Percentiles rank a stretch among this genome's conserved stretches.
Conservation (phyloP, 2,329 filamentous ascomycete species). For the Beauveria rudraprayagi region DNA sequence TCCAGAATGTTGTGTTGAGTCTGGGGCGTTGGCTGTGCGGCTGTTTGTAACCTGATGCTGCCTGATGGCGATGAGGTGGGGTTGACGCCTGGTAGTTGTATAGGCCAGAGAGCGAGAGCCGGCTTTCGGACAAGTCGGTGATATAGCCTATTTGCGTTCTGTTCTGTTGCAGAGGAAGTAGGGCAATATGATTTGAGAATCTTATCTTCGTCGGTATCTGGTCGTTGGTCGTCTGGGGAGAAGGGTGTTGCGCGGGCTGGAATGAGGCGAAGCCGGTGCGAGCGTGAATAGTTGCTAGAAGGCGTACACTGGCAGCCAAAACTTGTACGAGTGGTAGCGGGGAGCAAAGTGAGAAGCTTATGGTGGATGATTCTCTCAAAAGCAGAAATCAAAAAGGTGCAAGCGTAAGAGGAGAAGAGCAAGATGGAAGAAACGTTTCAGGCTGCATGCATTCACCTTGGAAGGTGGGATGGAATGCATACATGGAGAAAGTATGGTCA, state of each 20-base stretch:
- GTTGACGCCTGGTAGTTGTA: background rate
- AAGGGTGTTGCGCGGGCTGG: background rate
- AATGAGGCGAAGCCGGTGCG: conserved; percentile 1
- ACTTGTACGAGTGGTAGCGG: background rate
- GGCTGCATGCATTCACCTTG: conserved; percentile 1
- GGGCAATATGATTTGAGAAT: background rate
- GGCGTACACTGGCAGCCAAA: background rate
- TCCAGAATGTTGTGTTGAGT: background rate
- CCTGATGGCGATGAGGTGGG: conserved; percentile 9
- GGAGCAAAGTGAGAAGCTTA: background rate
- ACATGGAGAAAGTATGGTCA: background rate
- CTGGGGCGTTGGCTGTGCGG: background rate
- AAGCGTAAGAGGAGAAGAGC: background rate
- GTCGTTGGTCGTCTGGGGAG: background rate
- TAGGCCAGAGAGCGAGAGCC: background rate
- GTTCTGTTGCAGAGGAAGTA: background rate
- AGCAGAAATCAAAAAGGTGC: background rate
- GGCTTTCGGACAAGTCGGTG: background rate
- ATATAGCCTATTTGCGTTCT: background rate
- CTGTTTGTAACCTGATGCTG: conserved; percentile 10
- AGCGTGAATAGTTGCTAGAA: background rate
- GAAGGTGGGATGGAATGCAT: conserved; percentile 7
- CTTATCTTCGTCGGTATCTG: background rate
- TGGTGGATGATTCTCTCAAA: background rate
- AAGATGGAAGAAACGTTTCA: background rate